Percentiles rank a stretch among this genome's conserved stretches.
phyloP scores from a whole-genome alignment of 352 stramenopile species.

The Phytophthora multivora region DNA sequence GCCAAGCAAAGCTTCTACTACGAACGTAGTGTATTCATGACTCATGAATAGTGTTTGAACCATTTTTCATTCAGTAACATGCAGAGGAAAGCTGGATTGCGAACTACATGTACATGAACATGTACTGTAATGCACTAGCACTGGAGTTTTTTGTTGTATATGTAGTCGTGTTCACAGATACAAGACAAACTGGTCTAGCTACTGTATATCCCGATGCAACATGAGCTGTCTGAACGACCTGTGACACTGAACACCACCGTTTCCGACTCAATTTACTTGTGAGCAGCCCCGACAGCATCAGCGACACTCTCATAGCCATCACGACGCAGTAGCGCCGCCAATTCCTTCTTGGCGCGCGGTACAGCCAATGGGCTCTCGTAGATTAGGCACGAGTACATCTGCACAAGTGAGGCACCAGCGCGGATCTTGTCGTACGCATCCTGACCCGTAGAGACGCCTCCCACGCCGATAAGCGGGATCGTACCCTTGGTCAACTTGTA shows the following conservation, averaged over 20 bases:
- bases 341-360: constrained; percentile 87
- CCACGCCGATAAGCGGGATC: constrained; percentile 97
- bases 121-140: too few relatives aligned
- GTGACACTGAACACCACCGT: not conserved
- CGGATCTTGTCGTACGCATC: constrained; percentile 98
- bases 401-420: constrained; percentile 94
- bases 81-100: too few relatives aligned
- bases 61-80: too few relatives aligned
- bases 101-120: too few relatives aligned
- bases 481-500: constrained; percentile 93
- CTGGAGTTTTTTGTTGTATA: too few relatives aligned
- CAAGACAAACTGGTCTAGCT: too few relatives aligned
- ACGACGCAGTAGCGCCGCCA: constrained; percentile 75
- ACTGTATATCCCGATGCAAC: constrained; percentile 4
- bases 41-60: too few relatives aligned
- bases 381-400: constrained; percentile 95
- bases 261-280: constrained; percentile 46
- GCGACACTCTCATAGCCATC: constrained; percentile 86
- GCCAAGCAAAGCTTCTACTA: too few relatives aligned
- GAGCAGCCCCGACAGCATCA: constrained; percentile 86
- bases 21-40: too few relatives aligned
- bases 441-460: constrained; percentile 89
- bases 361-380: constrained; percentile 91
- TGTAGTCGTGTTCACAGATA: too few relatives aligned
- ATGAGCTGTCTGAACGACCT: not conserved